A percentile compares a stretch with the other conserved stretches of the same genome.
These are phyloP conservation scores for Lentinula guzmanii DNA, from an alignment of 768 basidiomycete species.

Conservation along the genomic window DNA sequence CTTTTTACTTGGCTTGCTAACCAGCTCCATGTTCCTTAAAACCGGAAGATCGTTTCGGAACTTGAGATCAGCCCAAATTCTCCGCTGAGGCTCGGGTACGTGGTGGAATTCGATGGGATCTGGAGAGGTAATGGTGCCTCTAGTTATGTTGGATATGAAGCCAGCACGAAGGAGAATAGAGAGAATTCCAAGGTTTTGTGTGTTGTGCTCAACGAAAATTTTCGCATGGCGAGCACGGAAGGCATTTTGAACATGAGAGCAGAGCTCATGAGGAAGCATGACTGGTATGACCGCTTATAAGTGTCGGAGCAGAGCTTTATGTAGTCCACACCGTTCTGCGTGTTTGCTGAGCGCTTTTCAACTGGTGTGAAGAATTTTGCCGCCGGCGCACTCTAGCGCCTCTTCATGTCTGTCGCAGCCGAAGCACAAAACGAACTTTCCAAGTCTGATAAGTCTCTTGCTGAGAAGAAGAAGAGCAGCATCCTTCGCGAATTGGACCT, in stretches of 20 bases:
- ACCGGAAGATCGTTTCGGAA: conserved; percentile 89
- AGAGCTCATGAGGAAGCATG: conserved; percentile 73
- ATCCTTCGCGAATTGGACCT: conserved; percentile 20
- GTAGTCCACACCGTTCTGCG: too few relatives aligned
- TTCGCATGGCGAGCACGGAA: conserved; percentile 80
- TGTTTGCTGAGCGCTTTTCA: too few relatives aligned
- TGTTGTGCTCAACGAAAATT: conserved; percentile 76
- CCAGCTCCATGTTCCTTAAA: conserved; percentile 68
- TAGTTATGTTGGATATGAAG: conserved; percentile 77
- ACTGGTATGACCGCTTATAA: not conserved
- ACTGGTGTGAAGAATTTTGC: not conserved
- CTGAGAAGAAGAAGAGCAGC: not conserved
- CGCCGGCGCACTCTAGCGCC: not conserved
- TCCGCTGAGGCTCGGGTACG: conserved; percentile 57
- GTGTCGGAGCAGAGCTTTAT: too few relatives aligned
- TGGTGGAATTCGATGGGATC: conserved; percentile 57
- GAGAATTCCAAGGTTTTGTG: conserved; percentile 88
- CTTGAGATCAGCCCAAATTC: conserved; percentile 94
- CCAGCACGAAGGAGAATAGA: conserved; percentile 89
- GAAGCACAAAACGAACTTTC: conserved; percentile 11
- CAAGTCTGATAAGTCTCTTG: not conserved
- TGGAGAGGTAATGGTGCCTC: conserved; percentile 64
- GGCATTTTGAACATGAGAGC: conserved; percentile 87
- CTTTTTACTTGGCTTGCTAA: conserved; percentile 79
- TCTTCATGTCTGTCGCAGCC: not conserved